Base-by-base conservation (phyloP, 2,329 filamentous ascomycete genomes). In the Camillea tinctor region DNA sequence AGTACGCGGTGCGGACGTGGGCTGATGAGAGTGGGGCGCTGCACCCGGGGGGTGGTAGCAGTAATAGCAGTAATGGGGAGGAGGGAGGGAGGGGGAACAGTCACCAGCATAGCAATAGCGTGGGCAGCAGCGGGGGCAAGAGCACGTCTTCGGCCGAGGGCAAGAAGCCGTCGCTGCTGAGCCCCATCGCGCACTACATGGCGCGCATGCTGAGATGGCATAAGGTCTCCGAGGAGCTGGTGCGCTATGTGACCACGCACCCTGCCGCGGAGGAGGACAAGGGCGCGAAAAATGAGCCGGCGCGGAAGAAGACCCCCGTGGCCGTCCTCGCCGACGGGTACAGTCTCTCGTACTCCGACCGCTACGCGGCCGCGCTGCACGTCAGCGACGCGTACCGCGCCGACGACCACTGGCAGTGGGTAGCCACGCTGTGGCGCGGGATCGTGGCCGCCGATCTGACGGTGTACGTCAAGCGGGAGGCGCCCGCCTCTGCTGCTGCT, bases 401-500 rank as follows among this genome's bases (percentile, higher is more conserved):
- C 0, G 83, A 90, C n/a, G 93, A 96, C 69, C 94, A 98, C 77
- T 98, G 94, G 93, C 91, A 96, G 74, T 98, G 94, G 94, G 92
- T 95, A 81, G 94, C 94, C 40, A 94, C 91, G 50, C 84, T 97
- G 21, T 98, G 94, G 94, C 88, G 93, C 9, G 92, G 92, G 9
- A 90, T 91, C 57, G 83, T 93, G 1, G 92, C 90, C 0, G 87
- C 94, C 0, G 94, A 98, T 74, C 77, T 94, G 52, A 90, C 90
- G 1, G 80, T 95, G 24, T 92, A 90, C 69, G 83, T 90, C 19
- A 81, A 80, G 68, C 67, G 73, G 44, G 68, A 69, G 52, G 40
- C 72, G 67, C 21, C 59, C 24, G 44, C 62, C 19, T 54, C 52
- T 2, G 59, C 30, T 9, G 50, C 52, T n/a, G n/a, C n/a, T n/a